These are phyloP conservation scores for Colletotrichum salicis DNA, from an alignment of 2,329 filamentous ascomycete species.

Conservation along the genomic window DNA sequence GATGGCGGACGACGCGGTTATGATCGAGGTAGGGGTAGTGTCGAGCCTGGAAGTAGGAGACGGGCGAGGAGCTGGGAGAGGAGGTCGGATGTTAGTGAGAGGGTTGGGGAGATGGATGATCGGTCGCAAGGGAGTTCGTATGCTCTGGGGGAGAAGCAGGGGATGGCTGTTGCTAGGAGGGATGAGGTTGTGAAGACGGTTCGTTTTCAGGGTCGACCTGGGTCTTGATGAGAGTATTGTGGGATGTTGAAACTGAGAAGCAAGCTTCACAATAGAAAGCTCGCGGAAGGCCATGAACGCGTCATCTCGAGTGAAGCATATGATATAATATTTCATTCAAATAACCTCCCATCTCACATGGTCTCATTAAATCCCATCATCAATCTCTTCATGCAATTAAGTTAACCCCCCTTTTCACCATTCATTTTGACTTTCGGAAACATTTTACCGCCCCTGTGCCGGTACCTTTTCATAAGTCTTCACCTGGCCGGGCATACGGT, in stretches of 20 bases:
- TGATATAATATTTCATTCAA: slow-evolving; percentile 8
- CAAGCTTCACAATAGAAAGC: no score
- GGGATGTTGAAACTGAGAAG: neutral
- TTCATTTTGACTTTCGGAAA: neutral
- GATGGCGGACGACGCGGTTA: neutral
- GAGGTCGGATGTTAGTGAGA: slow-evolving; percentile 15
- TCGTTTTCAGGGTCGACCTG: neutral
- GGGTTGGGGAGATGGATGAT: slow-evolving; percentile 26
- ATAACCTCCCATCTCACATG: slow-evolving; percentile 16
- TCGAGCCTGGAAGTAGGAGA: neutral
- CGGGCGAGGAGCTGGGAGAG: slow-evolving; percentile 15
- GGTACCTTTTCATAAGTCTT: slow-evolving; percentile 59
- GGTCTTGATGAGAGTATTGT: neutral
- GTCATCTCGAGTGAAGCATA: neutral
- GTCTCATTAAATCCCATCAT: slow-evolving; percentile 22
- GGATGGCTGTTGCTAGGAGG: neutral
- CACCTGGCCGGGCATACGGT: slow-evolving; percentile 69
- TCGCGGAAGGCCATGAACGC: no score
- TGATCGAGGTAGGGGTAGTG: neutral
- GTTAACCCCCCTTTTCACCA: no score
- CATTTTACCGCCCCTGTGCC: slow-evolving; percentile 7
- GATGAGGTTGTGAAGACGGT: neutral
- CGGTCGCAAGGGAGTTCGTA: slow-evolving; percentile 15
- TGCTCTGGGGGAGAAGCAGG: neutral
- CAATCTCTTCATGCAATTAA: neutral